These are phyloP conservation scores for Crithidia fasciculata DNA, from an alignment of 208 protist species.

Conservation along the genomic window DNA sequence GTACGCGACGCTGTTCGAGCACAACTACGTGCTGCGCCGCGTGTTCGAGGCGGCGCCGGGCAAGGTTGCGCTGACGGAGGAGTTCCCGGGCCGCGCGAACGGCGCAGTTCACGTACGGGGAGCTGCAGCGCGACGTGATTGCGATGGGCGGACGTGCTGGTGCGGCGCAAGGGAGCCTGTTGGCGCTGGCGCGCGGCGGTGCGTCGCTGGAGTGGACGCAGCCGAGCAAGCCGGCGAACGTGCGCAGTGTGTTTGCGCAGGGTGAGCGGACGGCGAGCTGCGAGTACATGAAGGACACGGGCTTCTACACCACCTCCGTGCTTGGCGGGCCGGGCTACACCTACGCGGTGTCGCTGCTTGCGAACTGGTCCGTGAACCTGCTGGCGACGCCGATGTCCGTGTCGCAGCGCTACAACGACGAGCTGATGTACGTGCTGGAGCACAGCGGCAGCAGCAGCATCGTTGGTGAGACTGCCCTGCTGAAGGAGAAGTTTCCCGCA, in stretches of 20 bases:
- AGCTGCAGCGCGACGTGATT: conserved; percentile 82
- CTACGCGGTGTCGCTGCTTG: conserved; percentile 80
- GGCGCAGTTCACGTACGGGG: conserved; percentile 73
- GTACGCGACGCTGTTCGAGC: conserved; percentile 79
- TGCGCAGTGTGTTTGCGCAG: conserved; percentile 76
- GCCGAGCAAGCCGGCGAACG: conserved; percentile 42
- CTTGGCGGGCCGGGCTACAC: conserved; percentile 69
- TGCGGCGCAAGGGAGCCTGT: conserved; percentile 58
- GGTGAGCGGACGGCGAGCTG: conserved; percentile 66
- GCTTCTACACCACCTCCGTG: conserved; percentile 66
- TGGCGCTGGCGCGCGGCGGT: conserved; percentile 32
- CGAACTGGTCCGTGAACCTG: conserved; percentile 77
- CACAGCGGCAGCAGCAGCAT: conserved; percentile 73
- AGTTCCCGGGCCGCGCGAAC: conserved; percentile 55
- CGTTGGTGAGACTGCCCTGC: conserved; percentile 52
- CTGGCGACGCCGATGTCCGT: conserved; percentile 80
- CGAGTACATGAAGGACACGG: conserved; percentile 69
- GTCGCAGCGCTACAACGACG: conserved; percentile 66
- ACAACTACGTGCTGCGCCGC: conserved; percentile 70
- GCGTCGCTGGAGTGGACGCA: conserved; percentile 73
- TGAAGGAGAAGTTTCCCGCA: conserved; percentile 65
- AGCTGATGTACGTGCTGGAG: conserved; percentile 85
- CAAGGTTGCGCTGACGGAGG: conserved; percentile 70
- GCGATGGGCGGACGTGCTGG: conserved; percentile 64
- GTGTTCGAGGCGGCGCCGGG: conserved; percentile 67